phyloP scores from a whole-genome alignment of 2,329 filamentous ascomycete species.

The Diaporthe citrichinensis region DNA sequence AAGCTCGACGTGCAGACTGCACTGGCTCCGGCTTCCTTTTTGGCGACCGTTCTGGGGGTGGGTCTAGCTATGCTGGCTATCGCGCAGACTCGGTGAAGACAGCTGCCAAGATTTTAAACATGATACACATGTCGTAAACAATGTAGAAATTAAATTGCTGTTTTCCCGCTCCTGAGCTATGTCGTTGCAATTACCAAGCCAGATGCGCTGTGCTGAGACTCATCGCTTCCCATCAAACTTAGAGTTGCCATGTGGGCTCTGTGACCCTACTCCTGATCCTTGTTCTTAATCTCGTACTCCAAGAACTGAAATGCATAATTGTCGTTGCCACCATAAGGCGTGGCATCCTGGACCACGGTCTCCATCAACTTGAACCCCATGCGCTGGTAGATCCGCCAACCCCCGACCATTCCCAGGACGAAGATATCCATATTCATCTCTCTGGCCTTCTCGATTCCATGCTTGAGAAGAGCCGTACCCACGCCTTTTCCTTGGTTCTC shows the following conservation, averaged over 20 bases:
- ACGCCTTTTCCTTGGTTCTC: slow-evolving; percentile 45
- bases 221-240: background rate
- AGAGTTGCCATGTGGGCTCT: background rate
- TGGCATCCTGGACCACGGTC: slow-evolving; percentile 44
- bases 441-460: slow-evolving; percentile 44
- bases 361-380: slow-evolving; percentile 45
- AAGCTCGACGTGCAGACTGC: background rate
- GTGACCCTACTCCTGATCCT: background rate
- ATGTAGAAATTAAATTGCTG: background rate
- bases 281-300: slow-evolving; percentile 40
- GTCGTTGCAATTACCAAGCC: background rate
- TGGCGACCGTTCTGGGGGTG: background rate
- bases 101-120: background rate
- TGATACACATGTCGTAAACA: no score
- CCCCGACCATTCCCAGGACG: slow-evolving; percentile 44
- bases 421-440: slow-evolving; percentile 46
- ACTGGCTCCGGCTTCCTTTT: background rate
- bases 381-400: slow-evolving; percentile 43
- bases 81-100: background rate
- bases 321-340: slow-evolving; percentile 44
- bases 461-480: slow-evolving; percentile 43
- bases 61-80: background rate
- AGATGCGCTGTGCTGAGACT: background rate
- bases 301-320: slow-evolving; percentile 45
- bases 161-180: background rate